These are phyloP conservation scores for Leccinum variicolor DNA, from an alignment of 768 basidiomycete genomes.

Conservation along the genomic window DNA sequence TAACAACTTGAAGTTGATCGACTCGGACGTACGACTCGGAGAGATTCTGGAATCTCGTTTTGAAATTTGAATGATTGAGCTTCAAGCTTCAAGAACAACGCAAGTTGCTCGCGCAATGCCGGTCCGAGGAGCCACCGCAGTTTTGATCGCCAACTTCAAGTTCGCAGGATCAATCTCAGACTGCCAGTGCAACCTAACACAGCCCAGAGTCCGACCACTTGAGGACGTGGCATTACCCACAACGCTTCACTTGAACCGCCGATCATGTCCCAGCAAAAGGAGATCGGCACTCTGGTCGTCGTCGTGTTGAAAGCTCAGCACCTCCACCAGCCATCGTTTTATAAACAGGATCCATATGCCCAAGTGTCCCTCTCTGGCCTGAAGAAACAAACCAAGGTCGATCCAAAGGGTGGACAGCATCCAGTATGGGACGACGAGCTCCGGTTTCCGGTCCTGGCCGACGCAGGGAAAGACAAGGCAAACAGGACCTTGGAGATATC, in stretches of 20 bases:
- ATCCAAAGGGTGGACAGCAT: conserved; percentile 87
- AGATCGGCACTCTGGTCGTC: conserved; percentile 80
- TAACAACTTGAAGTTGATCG: too few relatives aligned
- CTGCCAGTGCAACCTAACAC: not conserved
- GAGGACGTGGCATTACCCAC: not conserved
- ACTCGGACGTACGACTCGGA: too few relatives aligned
- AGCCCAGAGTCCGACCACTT: not conserved
- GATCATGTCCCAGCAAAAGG: conserved; percentile 33
- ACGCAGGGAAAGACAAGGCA: conserved; percentile 42
- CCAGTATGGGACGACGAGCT: conserved; percentile 92
- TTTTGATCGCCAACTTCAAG: too few relatives aligned
- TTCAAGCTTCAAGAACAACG: too few relatives aligned
- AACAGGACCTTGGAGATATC: conserved; percentile 65
- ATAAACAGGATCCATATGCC: conserved; percentile 89
- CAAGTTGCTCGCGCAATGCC: too few relatives aligned
- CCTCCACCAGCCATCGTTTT: conserved; percentile 80
- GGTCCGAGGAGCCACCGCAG: too few relatives aligned
- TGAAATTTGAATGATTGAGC: too few relatives aligned
- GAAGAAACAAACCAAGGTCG: conserved; percentile 67
- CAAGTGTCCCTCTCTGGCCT: conserved; percentile 56
- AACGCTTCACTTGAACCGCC: not conserved
- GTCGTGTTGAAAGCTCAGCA: conserved; percentile 85
- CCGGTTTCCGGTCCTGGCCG: conserved; percentile 67
- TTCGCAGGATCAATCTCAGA: not conserved
- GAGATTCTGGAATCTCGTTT: too few relatives aligned